Percentiles rank a stretch among this genome's conserved stretches.
phyloP scores from a whole-genome alignment of 306 rosid species.

The Fragaria iinumae region DNA sequence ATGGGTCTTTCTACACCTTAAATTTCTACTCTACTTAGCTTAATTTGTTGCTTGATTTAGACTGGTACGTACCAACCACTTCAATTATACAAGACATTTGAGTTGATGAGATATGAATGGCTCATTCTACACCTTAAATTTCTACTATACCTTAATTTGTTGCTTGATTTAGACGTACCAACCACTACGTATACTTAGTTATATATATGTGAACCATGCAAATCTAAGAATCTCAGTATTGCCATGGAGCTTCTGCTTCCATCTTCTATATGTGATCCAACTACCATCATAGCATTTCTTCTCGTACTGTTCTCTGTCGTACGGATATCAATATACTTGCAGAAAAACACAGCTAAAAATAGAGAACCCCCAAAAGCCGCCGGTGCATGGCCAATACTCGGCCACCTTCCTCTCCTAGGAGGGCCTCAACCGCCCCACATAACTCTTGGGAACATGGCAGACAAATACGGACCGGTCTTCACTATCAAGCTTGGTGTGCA shows the following conservation, averaged over 20 bases:
- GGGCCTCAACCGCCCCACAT: neutral
- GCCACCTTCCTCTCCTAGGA: neutral
- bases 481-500: neutral
- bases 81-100: no score
- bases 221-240: no score
- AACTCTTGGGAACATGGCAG: neutral
- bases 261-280: neutral
- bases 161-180: no score
- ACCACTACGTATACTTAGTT: no score
- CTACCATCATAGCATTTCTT: neutral
- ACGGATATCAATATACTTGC: neutral
- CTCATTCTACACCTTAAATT: no score
- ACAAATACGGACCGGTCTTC: neutral
- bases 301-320: neutral
- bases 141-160: no score
- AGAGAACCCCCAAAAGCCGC: neutral
- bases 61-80: no score
- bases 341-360: neutral
- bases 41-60: no score
- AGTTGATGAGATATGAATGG: no score
- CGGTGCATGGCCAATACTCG: neutral
- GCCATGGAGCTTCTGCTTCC: neutral
- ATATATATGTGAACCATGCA: neutral
- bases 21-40: no score
- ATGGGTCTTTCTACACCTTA: no score